These are phyloP conservation scores for Apophysomyces trapeziformis DNA, from an alignment of 371 early-diverging fungal genomes.

Conservation along the genomic window DNA sequence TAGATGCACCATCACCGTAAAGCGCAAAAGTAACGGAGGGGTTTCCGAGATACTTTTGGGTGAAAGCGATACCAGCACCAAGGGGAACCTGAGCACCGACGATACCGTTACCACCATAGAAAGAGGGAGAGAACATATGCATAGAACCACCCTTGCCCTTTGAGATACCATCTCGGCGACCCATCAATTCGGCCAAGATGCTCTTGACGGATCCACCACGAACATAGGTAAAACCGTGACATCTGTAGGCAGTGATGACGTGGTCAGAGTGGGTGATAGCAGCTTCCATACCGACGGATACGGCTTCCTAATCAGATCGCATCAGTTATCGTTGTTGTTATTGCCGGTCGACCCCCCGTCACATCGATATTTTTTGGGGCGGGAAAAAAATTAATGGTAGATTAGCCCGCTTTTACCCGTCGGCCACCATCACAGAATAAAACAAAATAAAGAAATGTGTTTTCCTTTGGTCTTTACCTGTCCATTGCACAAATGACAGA, in stretches of 20 bases:
- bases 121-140: slow-evolving; percentile 98
- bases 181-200: slow-evolving; percentile 90
- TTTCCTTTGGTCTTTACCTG: slow-evolving; percentile 65
- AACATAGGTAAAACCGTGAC: slow-evolving; percentile 97
- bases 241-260: slow-evolving; percentile 98
- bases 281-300: slow-evolving; percentile 94
- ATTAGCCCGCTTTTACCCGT: slow-evolving; percentile 27
- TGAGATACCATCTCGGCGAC: slow-evolving; percentile 89
- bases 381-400: slow-evolving; percentile 14
- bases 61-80: slow-evolving; percentile 97
- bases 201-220: slow-evolving; percentile 82
- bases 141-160: slow-evolving; percentile 99
- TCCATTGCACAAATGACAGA: slow-evolving; percentile 99
- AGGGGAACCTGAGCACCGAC: slow-evolving; percentile 99
- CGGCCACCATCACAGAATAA: not conserved
- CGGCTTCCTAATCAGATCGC: slow-evolving; percentile 79
- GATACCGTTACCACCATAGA: slow-evolving; percentile 99
- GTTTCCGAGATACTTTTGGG: slow-evolving; percentile 90
- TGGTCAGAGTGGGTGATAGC: slow-evolving; percentile 90
- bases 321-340: slow-evolving; percentile 9
- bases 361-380: slow-evolving; percentile 10
- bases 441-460: not conserved
- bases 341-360: slow-evolving; percentile 5
- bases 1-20: slow-evolving; percentile 99
- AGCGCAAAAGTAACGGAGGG: slow-evolving; percentile 87